These are phyloP conservation scores for Dacryopinax primogenitus DNA, from an alignment of 768 basidiomycete species.

Conservation along the genomic window DNA sequence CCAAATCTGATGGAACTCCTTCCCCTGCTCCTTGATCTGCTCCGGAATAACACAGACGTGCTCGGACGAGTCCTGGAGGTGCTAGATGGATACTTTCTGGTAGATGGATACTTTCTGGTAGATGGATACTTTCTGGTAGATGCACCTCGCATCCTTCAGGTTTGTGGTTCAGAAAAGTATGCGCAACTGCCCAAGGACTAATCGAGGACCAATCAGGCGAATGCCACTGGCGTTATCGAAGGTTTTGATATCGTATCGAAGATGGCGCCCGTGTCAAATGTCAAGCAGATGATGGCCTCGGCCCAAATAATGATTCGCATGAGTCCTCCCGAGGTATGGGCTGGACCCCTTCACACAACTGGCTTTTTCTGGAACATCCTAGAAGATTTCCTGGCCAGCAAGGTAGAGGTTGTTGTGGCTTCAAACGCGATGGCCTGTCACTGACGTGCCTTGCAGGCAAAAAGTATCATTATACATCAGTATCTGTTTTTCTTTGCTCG, in stretches of 20 bases:
- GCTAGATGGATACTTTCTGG: too few relatives aligned
- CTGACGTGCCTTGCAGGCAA: constrained; percentile 9
- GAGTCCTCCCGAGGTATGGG: constrained; percentile 54
- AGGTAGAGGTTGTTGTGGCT: constrained; percentile 34
- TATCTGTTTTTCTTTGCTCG: constrained; percentile 64
- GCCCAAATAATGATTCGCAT: constrained; percentile 51
- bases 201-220: constrained; percentile 34
- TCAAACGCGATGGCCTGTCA: neutral
- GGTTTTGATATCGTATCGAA: constrained; percentile 43
- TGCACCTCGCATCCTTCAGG: constrained; percentile 48
- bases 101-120: too few relatives aligned
- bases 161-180: constrained; percentile 24
- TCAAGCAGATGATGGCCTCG: constrained; percentile 48
- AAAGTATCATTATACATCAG: constrained; percentile 39
- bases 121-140: constrained; percentile 74
- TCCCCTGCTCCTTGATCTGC: constrained; percentile 38
- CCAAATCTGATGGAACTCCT: constrained; percentile 46
- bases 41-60: constrained; percentile 59
- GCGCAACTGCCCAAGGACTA: neutral
- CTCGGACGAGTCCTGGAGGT: constrained; percentile 51
- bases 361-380: constrained; percentile 58
- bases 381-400: constrained; percentile 47
- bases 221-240: constrained; percentile 43
- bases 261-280: constrained; percentile 42
- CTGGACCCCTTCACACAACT: constrained; percentile 54